Conservation (phyloP, 441 rosid genomes). For the Erodium texanum region DNA sequence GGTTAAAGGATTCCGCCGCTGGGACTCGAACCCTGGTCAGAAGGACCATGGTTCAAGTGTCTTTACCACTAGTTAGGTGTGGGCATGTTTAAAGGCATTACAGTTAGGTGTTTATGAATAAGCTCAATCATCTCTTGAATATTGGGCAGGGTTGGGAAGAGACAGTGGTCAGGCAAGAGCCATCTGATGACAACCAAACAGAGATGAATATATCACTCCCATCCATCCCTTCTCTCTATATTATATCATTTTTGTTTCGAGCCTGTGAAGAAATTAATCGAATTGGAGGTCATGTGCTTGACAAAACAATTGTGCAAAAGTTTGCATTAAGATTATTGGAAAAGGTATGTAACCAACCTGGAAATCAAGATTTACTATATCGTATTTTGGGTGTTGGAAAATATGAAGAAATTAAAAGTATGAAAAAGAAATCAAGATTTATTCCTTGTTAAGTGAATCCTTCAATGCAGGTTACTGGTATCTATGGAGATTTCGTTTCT, state of each 20-base stretch:
- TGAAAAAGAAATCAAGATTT: too few relatives aligned
- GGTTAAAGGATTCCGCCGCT: too few relatives aligned
- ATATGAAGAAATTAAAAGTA: too few relatives aligned
- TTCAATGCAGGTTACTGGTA: constrained; percentile 51
- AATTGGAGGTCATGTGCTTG: constrained; percentile 96
- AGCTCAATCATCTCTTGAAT: constrained; percentile 23
- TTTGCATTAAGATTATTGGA: constrained; percentile 66
- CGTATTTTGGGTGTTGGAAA: background rate
- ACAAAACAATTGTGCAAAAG: constrained; percentile 71
- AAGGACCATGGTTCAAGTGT: too few relatives aligned
- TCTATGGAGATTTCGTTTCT: constrained; percentile 64
- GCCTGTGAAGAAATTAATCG: constrained; percentile 96
- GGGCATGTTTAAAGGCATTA: too few relatives aligned
- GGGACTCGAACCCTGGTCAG: too few relatives aligned
- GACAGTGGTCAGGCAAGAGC: constrained; percentile 80
- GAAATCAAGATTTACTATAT: constrained; percentile 5
- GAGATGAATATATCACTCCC: constrained; percentile 93
- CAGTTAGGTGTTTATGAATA: constrained; percentile 11
- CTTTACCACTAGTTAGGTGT: too few relatives aligned
- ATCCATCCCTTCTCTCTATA: constrained; percentile 85
- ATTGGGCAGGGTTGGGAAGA: constrained; percentile 93
- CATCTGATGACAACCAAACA: constrained; percentile 49
- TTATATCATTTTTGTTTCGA: constrained; percentile 74
- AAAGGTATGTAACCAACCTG: constrained; percentile 45
- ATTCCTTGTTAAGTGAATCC: background rate